Conservation (phyloP, 257 asterid genomes). For the Coffea eugenioides region DNA sequence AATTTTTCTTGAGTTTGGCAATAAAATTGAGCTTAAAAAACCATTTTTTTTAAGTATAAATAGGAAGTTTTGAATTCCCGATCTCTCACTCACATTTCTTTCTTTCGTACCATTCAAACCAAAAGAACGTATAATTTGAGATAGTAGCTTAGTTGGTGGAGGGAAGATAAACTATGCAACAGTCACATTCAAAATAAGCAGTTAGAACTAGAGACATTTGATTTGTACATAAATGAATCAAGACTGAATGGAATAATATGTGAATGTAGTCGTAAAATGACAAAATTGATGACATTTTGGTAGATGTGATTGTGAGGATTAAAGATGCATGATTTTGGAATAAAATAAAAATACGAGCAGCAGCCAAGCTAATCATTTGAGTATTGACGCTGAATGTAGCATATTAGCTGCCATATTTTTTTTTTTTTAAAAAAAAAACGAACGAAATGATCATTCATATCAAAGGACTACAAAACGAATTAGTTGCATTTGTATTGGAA, state of each 20-base stretch:
- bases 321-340: background rate
- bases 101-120: background rate
- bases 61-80: too few species aligned
- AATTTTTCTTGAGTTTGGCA: too few species aligned
- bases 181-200: conserved; percentile 19
- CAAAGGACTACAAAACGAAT: background rate
- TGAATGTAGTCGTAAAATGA: conserved; percentile 6
- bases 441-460: background rate
- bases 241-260: background rate
- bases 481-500: background rate
- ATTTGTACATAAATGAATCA: conserved; percentile 1
- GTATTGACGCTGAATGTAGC: background rate
- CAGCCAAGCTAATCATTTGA: conserved; percentile 10
- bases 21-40: too few species aligned
- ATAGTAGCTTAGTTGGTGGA: background rate
- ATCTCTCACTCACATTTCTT: too few species aligned
- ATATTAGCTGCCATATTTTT: background rate
- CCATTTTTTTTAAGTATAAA: too few species aligned
- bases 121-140: background rate
- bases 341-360: background rate
- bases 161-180: conserved; percentile 11
- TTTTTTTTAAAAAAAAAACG: background rate
- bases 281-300: conserved; percentile 19
- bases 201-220: conserved; percentile 5
- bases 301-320: conserved; percentile 8